Conservation (phyloP, 2,329 filamentous ascomycete genomes). For the Davidsoniella virescens region DNA sequence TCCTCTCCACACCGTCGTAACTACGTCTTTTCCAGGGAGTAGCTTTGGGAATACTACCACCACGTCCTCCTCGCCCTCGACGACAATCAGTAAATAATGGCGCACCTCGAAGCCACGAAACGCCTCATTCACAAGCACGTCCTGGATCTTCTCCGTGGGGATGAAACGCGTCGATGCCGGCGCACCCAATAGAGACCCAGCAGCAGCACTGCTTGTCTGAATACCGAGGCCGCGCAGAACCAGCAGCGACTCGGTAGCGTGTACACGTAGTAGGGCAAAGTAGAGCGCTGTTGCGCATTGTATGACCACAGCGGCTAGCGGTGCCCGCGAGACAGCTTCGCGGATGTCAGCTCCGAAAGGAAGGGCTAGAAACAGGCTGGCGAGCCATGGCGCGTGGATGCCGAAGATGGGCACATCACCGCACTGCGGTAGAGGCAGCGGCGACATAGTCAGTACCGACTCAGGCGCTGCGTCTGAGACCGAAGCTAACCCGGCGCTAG, state of each 20-base stretch:
- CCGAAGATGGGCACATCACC: constrained; percentile 18
- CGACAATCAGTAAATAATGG: constrained; percentile 79
- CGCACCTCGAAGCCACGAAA: constrained; percentile 82
- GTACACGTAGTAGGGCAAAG: constrained; percentile 28
- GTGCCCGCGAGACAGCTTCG: constrained; percentile 20
- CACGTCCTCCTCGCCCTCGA: constrained; percentile 72
- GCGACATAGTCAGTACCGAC: too few relatives aligned
- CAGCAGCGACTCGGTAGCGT: constrained; percentile 65
- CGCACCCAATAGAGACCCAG: constrained; percentile 40
- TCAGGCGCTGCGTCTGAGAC: too few relatives aligned
- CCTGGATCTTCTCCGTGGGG: constrained; percentile 78
- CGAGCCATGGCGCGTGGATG: constrained; percentile 18
- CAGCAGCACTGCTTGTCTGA: constrained; percentile 55
- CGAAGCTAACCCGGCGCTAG: too few relatives aligned
- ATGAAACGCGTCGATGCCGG: constrained; percentile 45
- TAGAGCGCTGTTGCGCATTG: constrained; percentile 23
- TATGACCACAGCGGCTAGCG: constrained; percentile 26
- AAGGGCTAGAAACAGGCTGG: constrained; percentile 23
- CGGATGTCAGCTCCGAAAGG: constrained; percentile 24
- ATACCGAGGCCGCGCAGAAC: constrained; percentile 80
- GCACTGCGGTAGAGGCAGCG: constrained; percentile 13
- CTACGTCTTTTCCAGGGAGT: constrained; percentile 54
- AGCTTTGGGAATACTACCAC: constrained; percentile 88
- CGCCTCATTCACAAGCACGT: constrained; percentile 88
- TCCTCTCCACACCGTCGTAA: constrained; percentile 85